Conservation (phyloP, 164 flowering plant genomes). For the Dillenia suffruticosa region DNA sequence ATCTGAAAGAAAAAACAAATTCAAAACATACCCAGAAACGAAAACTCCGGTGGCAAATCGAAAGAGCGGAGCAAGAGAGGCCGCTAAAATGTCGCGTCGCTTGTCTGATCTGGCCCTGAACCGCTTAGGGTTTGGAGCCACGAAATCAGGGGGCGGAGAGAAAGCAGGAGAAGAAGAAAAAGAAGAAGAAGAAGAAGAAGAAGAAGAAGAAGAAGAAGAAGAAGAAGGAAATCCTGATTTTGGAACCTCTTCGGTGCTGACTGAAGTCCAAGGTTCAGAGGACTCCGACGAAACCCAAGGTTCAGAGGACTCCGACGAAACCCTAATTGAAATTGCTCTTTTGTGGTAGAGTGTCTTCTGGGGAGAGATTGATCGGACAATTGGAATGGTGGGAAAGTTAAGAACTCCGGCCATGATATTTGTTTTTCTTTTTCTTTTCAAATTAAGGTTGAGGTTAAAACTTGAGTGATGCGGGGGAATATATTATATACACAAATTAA, state of each 20-base stretch:
- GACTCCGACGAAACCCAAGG: slow-evolving; percentile 16
- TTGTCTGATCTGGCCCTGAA: slow-evolving; percentile 68
- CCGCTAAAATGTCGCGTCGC: slow-evolving; percentile 56
- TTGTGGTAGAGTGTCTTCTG: slow-evolving; percentile 2
- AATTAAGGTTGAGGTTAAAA: no score
- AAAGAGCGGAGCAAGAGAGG: slow-evolving; percentile 63
- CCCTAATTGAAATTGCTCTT: slow-evolving; percentile 13
- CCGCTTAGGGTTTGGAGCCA: slow-evolving; percentile 74
- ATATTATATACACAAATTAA: no score
- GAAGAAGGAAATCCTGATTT: slow-evolving; percentile 1
- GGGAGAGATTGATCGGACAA: no score
- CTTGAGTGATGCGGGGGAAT: no score
- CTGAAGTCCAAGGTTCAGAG: slow-evolving; percentile 19
- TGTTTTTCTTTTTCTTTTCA: no score
- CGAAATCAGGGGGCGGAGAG: slow-evolving; percentile 75
- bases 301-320: slow-evolving; percentile 24
- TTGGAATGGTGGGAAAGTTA: slow-evolving; percentile 20
- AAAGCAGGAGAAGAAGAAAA: slow-evolving; percentile 24
- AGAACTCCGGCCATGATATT: slow-evolving; percentile 48
- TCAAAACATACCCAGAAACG: slow-evolving; percentile 74
- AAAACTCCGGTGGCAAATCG: slow-evolving; percentile 78
- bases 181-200: slow-evolving; percentile 57
- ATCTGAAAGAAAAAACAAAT: not conserved
- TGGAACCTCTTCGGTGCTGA: slow-evolving; percentile 16
- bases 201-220: slow-evolving; percentile 40